Evolutionary conservation across 768 basidiomycete species (phyloP), one percentile per base, ranked within the genome.

Genomic region (Pholiota microspora): DNA sequence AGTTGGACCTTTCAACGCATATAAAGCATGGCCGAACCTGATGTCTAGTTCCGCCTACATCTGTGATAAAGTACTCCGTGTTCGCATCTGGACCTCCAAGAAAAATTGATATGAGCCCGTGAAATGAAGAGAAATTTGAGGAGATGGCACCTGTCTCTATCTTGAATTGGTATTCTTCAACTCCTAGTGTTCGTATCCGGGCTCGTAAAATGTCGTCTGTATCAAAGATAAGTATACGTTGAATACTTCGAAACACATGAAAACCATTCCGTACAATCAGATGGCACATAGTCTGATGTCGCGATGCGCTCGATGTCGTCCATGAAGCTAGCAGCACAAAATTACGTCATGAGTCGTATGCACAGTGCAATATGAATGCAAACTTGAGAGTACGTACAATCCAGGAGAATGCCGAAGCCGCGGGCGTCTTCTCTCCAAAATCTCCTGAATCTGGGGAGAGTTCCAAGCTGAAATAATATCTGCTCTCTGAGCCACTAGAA

Each of bases 181-280:
- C 82, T 1, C 89, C 89, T 48, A 87, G 74, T 1, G 89, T 92
- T 23, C 84, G 77, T 54, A 92, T 73, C 45, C 89, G 76, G 1
- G 89, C 89, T 16, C 87, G 80, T n/a, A 89, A 79, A 51, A 89
- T 86, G 62, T 91, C 88, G 50, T 76, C 86, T 81, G 49, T 4
- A n/a, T 15, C 32, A 12, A 8, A 15, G 15, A 27, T 21, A 34
- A 29, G 32, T 35, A n/a, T n/a, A n/a, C n/a, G n/a, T n/a, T n/a
- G n/a, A n/a, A n/a, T n/a, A n/a, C n/a, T n/a, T n/a, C n/a, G n/a
- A n/a, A n/a, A n/a, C n/a, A n/a, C n/a, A n/a, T n/a, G n/a, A n/a
- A n/a, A n/a, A n/a, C n/a, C n/a, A n/a, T n/a, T n/a, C n/a, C 78
- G 57, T 55, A 85, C 88, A 75, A 59, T 91, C 84, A 1, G 80